These are phyloP conservation scores for Cryptococcus jaspeensis DNA, from an alignment of 1,284 basidiomycete genomes.

Conservation along the genomic window DNA sequence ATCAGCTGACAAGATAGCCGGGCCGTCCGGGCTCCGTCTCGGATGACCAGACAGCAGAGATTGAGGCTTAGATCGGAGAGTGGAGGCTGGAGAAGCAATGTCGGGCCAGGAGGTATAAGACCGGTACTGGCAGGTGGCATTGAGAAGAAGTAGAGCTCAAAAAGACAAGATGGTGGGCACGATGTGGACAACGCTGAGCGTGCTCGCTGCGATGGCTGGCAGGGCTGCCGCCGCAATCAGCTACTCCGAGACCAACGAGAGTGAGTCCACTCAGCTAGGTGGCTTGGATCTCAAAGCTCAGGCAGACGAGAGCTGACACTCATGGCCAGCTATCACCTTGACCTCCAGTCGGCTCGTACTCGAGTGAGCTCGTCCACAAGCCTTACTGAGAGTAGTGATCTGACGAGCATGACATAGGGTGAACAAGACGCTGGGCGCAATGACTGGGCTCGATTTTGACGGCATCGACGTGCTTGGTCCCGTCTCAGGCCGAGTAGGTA, in stretches of 20 bases:
- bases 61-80: no score
- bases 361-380: neutral
- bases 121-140: no score
- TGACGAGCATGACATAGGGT: conserved; percentile 4
- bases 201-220: neutral
- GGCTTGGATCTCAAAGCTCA: neutral
- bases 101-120: no score
- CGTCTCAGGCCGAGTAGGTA: conserved; percentile 7
- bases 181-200: neutral
- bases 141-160: no score
- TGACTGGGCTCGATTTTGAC: conserved; percentile 16
- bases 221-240: neutral
- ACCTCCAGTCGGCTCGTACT: neutral
- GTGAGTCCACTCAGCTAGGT: neutral
- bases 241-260: neutral
- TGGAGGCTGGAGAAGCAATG: no score
- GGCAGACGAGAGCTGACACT: neutral
- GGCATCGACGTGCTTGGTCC: conserved; percentile 17
- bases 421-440: conserved; percentile 15
- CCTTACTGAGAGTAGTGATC: neutral
- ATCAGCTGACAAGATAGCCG: no score
- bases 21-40: no score
- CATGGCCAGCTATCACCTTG: neutral
- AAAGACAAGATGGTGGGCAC: neutral
- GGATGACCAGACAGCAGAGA: no score